Conservation (phyloP, 805 yeast species). For the Huiozyma sinensis region DNA sequence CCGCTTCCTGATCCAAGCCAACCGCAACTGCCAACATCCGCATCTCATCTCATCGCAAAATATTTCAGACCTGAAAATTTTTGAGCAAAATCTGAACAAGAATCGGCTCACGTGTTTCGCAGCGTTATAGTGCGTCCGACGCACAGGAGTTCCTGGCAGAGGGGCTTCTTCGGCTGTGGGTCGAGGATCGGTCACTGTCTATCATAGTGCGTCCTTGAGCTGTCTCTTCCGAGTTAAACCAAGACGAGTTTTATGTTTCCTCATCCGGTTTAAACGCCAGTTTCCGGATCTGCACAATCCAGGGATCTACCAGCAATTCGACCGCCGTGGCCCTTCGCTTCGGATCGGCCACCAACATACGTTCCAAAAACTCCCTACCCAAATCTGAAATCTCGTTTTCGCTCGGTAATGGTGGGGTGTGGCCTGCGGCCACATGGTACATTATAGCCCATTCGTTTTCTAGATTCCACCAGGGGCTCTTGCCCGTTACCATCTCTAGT, state of each 20-base stretch:
- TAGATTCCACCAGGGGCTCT: constrained; percentile 90
- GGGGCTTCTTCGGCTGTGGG: not conserved
- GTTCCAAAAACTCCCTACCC: constrained; percentile 61
- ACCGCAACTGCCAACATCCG: too few species aligned
- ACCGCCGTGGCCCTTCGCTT: constrained; percentile 70
- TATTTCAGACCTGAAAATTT: too few species aligned
- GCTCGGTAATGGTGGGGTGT: constrained; percentile 74
- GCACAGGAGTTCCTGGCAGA: not conserved
- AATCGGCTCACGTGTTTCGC: too few species aligned
- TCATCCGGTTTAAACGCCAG: constrained; percentile 44
- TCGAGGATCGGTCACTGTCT: not conserved
- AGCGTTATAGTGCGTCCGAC: too few species aligned
- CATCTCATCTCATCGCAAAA: too few species aligned
- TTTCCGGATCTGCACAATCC: constrained; percentile 67
- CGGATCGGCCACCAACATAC: constrained; percentile 79
- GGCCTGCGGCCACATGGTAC: constrained; percentile 97
- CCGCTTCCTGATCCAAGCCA: too few species aligned
- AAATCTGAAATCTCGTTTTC: constrained; percentile 63
- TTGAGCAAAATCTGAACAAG: too few species aligned
- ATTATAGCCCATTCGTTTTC: constrained; percentile 98
- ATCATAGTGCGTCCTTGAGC: too few species aligned
- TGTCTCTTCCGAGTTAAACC: not conserved
- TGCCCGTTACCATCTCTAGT: constrained; percentile 91
- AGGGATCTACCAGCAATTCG: constrained; percentile 77
- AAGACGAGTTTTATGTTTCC: not conserved